Percentiles rank a stretch among this genome's conserved stretches.
Evolutionary conservation across 106 monocot species (phyloP).

Genomic region (Dioscorea zingiberensis): DNA sequence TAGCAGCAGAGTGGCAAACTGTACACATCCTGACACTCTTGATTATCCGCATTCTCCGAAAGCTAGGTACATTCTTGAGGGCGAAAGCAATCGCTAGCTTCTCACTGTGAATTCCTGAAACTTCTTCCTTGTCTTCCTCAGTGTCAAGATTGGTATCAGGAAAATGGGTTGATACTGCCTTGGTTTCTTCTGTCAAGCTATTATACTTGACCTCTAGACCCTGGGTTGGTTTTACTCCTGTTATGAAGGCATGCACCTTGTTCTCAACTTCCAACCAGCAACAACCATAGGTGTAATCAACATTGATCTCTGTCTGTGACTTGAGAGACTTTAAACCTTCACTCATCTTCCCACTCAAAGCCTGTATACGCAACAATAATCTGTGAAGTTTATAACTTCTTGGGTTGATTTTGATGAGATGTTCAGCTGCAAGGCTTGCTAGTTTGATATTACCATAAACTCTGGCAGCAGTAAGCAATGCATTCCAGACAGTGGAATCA

Average conservation of each 20-base stretch:
- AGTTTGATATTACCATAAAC: slow-evolving; percentile 46
- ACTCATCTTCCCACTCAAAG: slow-evolving; percentile 8
- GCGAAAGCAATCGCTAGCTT: slow-evolving; percentile 64
- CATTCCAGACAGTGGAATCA: slow-evolving; percentile 52
- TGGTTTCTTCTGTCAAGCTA: slow-evolving; percentile 12
- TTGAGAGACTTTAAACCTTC: slow-evolving; percentile 14
- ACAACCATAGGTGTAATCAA: slow-evolving; percentile 17
- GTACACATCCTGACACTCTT: slow-evolving; percentile 63
- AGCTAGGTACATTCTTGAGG: slow-evolving; percentile 22
- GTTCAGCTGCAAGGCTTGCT: slow-evolving; percentile 36
- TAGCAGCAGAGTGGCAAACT: slow-evolving; percentile 52
- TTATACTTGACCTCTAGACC: slow-evolving; percentile 11
- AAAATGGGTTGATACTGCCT: background rate
- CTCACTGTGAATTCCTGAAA: slow-evolving; percentile 52
- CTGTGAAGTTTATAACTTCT: slow-evolving; percentile 16
- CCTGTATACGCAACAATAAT: slow-evolving; percentile 31
- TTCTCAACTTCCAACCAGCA: slow-evolving; percentile 53
- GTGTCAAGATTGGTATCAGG: slow-evolving; percentile 8
- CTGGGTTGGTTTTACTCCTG: slow-evolving; percentile 17
- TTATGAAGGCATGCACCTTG: slow-evolving; percentile 31
- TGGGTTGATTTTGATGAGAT: slow-evolving; percentile 44
- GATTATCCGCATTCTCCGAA: slow-evolving; percentile 44
- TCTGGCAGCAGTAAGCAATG: slow-evolving; percentile 50
- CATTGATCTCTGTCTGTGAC: slow-evolving; percentile 10
- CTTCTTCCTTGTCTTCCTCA: slow-evolving; percentile 55